Percentiles rank a stretch among this genome's conserved stretches.
phyloP scores from a whole-genome alignment of 75 land plant species.

The Cupressus sempervirens region DNA sequence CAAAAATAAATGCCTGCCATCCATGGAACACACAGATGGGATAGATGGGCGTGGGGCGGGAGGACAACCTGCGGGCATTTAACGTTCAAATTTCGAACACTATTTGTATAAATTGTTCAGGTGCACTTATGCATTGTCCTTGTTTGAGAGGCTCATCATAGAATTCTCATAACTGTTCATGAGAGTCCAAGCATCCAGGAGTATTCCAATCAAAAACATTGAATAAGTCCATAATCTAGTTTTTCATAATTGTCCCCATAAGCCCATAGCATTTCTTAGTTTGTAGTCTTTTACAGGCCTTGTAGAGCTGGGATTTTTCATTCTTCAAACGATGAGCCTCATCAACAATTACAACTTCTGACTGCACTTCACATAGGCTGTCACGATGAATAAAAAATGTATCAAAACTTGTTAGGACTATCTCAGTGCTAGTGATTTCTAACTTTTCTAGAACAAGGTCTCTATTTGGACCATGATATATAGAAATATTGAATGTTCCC shows the following conservation, averaged over 20 bases:
- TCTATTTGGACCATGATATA: no score
- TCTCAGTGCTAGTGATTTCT: conserved; percentile 48
- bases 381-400: conserved; percentile 71
- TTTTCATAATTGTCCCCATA: conserved; percentile 96
- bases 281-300: conserved; percentile 51
- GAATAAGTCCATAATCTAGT: conserved; percentile 82
- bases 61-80: no score
- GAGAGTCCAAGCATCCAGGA: conserved; percentile 79
- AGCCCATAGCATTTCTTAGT: conserved; percentile 79
- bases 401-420: conserved; percentile 90
- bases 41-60: no score
- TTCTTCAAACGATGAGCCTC: no score
- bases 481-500: no score
- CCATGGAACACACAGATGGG: no score
- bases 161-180: conserved; percentile 81
- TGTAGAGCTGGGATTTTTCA: no score
- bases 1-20: no score
- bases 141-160: conserved; percentile 95
- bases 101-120: conserved; percentile 66
- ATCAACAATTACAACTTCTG: conserved; percentile 87
- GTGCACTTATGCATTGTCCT: conserved; percentile 91
- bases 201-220: conserved; percentile 91
- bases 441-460: conserved; percentile 68
- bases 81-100: no score
- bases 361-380: conserved; percentile 44